Conservation (phyloP, 2,329 filamentous ascomycete genomes). For the Apiospora rasikravindrae region DNA sequence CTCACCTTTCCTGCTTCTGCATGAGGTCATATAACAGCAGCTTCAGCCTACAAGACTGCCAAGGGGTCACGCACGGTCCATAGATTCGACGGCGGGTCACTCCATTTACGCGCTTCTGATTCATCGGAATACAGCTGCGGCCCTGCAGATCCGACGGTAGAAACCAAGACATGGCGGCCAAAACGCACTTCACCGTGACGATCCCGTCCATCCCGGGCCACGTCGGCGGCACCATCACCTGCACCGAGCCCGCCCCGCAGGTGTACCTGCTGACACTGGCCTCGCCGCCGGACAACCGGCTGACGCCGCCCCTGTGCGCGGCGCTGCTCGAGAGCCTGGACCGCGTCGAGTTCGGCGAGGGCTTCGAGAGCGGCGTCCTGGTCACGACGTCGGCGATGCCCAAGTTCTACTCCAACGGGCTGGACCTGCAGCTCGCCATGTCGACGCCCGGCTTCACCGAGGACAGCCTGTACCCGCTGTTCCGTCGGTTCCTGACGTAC, state of each 20-base stretch:
- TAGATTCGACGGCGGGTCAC: background rate
- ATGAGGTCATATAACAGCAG: no score
- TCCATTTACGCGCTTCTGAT: background rate
- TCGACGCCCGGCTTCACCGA: constrained; percentile 66
- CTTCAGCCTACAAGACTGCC: background rate
- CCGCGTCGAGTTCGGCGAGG: constrained; percentile 65
- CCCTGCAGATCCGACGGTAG: background rate
- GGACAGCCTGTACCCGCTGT: constrained; percentile 66
- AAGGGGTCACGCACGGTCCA: background rate
- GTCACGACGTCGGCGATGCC: constrained; percentile 75
- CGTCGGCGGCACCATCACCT: constrained; percentile 63
- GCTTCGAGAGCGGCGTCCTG: constrained; percentile 63
- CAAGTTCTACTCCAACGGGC: constrained; percentile 85
- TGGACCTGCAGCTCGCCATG: constrained; percentile 75
- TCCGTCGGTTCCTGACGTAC: constrained; percentile 69
- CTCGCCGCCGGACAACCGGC: constrained; percentile 76
- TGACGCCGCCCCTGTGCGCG: constrained; percentile 71
- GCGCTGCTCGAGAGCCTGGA: constrained; percentile 75
- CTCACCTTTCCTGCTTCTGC: background rate
- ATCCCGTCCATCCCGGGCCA: constrained; percentile 51
- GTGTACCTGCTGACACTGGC: constrained; percentile 77
- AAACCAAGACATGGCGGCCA: constrained; percentile 22
- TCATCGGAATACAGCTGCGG: background rate
- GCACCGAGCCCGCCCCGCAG: constrained; percentile 62
- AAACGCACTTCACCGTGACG: constrained; percentile 64